Evolutionary conservation across 768 basidiomycete species (phyloP).

Genomic region (Russula emetica): DNA sequence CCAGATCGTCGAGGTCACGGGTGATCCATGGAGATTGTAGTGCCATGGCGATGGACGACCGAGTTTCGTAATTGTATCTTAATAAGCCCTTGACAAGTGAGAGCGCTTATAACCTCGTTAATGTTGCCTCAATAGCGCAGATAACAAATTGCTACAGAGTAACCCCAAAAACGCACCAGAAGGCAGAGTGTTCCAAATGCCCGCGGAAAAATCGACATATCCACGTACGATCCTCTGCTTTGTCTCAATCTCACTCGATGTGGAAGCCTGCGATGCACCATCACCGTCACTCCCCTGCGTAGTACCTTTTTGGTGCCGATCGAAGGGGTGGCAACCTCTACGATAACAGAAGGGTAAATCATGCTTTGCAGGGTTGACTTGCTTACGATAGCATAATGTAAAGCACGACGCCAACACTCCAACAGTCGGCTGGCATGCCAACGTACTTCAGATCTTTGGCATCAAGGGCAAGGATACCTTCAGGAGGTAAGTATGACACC

Average conservation of each 20-base stretch:
- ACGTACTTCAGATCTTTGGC: constrained; percentile 66
- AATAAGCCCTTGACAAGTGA: constrained; percentile 58
- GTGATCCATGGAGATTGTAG: constrained; percentile 64
- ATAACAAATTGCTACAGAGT: constrained; percentile 2
- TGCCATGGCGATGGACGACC: constrained; percentile 61
- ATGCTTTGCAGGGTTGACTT: background rate
- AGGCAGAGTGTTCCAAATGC: constrained; percentile 52
- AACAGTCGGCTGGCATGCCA: constrained; percentile 87
- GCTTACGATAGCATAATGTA: constrained; percentile 82
- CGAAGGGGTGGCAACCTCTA: constrained; percentile 24
- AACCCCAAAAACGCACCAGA: constrained; percentile 47
- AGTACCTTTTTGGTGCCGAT: constrained; percentile 6
- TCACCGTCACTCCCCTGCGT: background rate
- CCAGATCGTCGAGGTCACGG: constrained; percentile 56
- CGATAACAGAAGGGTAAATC: background rate
- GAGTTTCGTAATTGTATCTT: constrained; percentile 49
- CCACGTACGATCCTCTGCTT: constrained; percentile 64
- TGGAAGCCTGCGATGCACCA: constrained; percentile 40
- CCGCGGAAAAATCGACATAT: constrained; percentile 42
- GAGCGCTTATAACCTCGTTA: constrained; percentile 48
- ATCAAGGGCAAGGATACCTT: constrained; percentile 76
- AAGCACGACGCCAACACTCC: constrained; percentile 79
- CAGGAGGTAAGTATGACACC: constrained; percentile 79
- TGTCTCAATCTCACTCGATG: constrained; percentile 52
- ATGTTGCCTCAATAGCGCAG: background rate